A percentile compares a stretch with the other conserved stretches of the same genome.
phyloP scores from a whole-genome alignment of 1,284 basidiomycete species.

The Trichosporon asahii region DNA sequence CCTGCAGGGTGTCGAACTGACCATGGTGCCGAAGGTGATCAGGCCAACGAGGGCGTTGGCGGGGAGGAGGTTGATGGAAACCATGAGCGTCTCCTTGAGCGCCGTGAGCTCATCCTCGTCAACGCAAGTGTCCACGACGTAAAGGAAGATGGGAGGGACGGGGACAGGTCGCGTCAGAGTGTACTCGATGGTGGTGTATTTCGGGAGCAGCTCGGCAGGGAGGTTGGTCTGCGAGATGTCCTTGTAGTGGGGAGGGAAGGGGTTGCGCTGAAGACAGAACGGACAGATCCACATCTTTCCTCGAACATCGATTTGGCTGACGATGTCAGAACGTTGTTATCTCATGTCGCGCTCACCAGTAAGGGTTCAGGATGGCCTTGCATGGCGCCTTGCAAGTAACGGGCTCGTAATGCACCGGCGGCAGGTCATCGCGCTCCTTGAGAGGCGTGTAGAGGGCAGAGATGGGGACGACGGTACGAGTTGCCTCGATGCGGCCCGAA shows the following conservation, averaged over 20 bases:
- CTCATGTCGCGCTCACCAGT: slow-evolving; percentile 67
- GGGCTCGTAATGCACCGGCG: slow-evolving; percentile 95
- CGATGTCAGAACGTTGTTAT: not conserved
- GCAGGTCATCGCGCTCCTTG: slow-evolving; percentile 90
- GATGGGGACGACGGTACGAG: slow-evolving; percentile 95
- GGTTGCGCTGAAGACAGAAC: slow-evolving; percentile 93
- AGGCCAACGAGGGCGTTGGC: slow-evolving; percentile 91
- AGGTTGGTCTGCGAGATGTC: slow-evolving; percentile 97
- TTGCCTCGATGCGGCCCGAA: slow-evolving; percentile 93
- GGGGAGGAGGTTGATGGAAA: slow-evolving; percentile 88
- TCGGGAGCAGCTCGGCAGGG: slow-evolving; percentile 90
- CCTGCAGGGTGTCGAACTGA: slow-evolving; percentile 45
- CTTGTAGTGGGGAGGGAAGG: slow-evolving; percentile 98
- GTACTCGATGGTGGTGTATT: slow-evolving; percentile 99
- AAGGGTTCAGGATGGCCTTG: slow-evolving; percentile 94
- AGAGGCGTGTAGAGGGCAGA: slow-evolving; percentile 96
- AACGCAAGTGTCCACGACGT: slow-evolving; percentile 95
- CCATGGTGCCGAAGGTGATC: slow-evolving; percentile 97
- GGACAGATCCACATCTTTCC: slow-evolving; percentile 99
- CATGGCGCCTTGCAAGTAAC: slow-evolving; percentile 98
- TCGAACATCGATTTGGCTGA: slow-evolving; percentile 94
- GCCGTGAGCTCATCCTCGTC: slow-evolving; percentile 96
- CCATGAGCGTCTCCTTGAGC: slow-evolving; percentile 83
- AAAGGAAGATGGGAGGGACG: slow-evolving; percentile 93
- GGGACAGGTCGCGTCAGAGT: slow-evolving; percentile 86